phyloP scores from a whole-genome alignment of 345 rosid genomes.

The Murraya paniculata region DNA sequence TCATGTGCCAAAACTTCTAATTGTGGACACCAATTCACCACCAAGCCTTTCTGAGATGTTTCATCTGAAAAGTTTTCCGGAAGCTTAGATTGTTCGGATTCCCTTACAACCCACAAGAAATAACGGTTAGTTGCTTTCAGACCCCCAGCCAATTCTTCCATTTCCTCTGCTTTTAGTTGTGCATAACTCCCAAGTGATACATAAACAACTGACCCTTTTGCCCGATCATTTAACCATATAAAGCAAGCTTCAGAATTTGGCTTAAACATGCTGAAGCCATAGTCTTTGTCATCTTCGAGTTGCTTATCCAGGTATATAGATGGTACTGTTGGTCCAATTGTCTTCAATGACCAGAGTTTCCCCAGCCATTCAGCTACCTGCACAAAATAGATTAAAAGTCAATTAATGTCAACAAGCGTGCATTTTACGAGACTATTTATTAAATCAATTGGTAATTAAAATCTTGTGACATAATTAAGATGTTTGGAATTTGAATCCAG shows the following conservation, averaged over 20 bases:
- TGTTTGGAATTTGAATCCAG: neutral
- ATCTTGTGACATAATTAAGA: no score
- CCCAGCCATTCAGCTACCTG: neutral
- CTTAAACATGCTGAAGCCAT: conserved; percentile 20
- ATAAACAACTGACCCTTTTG: conserved; percentile 25
- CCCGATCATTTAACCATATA: conserved; percentile 21
- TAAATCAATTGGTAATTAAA: no score
- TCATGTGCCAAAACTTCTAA: conserved; percentile 33
- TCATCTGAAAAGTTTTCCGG: conserved; percentile 20
- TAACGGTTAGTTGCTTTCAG: neutral
- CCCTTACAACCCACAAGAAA: conserved; percentile 40
- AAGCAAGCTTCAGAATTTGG: conserved; percentile 9
- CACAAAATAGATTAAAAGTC: neutral
- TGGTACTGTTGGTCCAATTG: conserved; percentile 27
- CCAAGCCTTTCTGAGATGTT: conserved; percentile 15
- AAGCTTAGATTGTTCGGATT: conserved; percentile 25
- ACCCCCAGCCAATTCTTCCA: conserved; percentile 29
- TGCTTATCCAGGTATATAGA: conserved; percentile 21
- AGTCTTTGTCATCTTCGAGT: conserved; percentile 8
- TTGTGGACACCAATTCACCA: conserved; percentile 38
- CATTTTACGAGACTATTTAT: no score
- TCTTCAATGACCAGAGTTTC: conserved; percentile 18
- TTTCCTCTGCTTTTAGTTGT: conserved; percentile 11
- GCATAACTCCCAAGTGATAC: conserved; percentile 38
- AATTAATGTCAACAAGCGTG: no score